Conservation (phyloP, 129 eudicot species). For the Artemisia tridentata region DNA sequence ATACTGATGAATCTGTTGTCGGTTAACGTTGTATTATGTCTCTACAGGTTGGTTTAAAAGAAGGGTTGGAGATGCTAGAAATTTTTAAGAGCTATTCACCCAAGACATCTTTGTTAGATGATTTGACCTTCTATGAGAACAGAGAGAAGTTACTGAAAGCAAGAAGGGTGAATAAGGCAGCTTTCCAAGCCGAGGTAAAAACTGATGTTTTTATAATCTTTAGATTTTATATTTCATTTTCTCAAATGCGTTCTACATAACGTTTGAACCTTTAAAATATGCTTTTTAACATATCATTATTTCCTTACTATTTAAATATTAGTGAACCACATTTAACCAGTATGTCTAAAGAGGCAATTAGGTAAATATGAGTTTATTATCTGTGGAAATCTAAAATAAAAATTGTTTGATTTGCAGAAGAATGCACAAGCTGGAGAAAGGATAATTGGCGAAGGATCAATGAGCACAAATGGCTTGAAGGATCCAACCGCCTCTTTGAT, state of each 20-base stretch:
- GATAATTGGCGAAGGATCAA: conserved; percentile 32
- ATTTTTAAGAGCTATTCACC: conserved; percentile 65
- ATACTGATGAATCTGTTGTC: neutral
- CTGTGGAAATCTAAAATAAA: neutral
- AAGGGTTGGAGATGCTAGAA: conserved; percentile 84
- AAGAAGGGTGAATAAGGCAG: conserved; percentile 52
- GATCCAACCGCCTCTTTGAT: conserved; percentile 45
- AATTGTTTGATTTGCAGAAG: conserved; percentile 30
- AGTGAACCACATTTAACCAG: too few species aligned
- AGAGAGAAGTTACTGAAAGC: conserved; percentile 52
- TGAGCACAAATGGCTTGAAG: conserved; percentile 14
- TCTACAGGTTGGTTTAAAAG: conserved; percentile 63
- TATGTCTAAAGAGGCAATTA: too few species aligned
- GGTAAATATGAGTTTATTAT: too few species aligned
- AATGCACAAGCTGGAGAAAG: conserved; percentile 37
- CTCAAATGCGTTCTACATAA: too few species aligned
- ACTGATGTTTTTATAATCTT: too few species aligned
- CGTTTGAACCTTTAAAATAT: too few species aligned
- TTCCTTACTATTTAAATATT: too few species aligned
- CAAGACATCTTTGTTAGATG: conserved; percentile 68
- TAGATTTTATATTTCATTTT: neutral
- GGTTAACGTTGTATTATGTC: neutral
- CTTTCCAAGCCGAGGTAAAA: conserved; percentile 35
- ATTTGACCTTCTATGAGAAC: conserved; percentile 68
- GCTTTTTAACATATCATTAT: too few species aligned